A percentile compares a stretch with the other conserved stretches of the same genome.
Evolutionary conservation across 805 yeast species (phyloP).

Genomic region (Candida pseudofarinosa): DNA sequence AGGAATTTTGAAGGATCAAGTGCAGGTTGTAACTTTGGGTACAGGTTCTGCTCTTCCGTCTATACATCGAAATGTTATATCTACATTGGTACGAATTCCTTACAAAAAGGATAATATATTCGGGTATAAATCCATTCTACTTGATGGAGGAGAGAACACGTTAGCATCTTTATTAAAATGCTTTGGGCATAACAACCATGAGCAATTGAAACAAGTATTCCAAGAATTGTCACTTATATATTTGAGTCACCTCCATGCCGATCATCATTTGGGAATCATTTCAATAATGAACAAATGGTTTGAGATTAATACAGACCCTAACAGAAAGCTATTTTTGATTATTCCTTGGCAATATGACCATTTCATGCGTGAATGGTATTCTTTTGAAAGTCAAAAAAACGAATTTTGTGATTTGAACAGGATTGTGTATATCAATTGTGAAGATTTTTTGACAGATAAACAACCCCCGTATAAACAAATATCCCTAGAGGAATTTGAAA

Average conservation of each 20-base stretch:
- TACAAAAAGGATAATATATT: slow-evolving; percentile 18
- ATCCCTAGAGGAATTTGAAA: slow-evolving; percentile 28
- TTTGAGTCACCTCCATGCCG: slow-evolving; percentile 93
- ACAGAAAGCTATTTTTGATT: slow-evolving; percentile 49
- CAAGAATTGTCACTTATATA: slow-evolving; percentile 62
- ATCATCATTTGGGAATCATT: slow-evolving; percentile 86
- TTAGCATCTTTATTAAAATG: slow-evolving; percentile 65
- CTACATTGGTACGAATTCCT: slow-evolving; percentile 74
- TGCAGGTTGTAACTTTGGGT: slow-evolving; percentile 75
- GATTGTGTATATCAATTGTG: slow-evolving; percentile 56
- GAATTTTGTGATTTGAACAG: slow-evolving; percentile 31
- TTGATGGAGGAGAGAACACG: slow-evolving; percentile 97
- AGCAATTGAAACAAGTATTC: slow-evolving; percentile 39
- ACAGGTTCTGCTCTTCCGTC: slow-evolving; percentile 94
- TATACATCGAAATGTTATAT: slow-evolving; percentile 76
- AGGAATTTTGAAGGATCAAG: slow-evolving; percentile 41
- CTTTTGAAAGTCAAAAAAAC: slow-evolving; percentile 35
- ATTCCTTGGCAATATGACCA: slow-evolving; percentile 71
- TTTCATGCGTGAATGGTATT: slow-evolving; percentile 68
- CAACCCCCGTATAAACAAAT: slow-evolving; percentile 26
- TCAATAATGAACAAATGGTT: slow-evolving; percentile 71
- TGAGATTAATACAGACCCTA: slow-evolving; percentile 26
- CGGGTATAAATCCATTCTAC: slow-evolving; percentile 45
- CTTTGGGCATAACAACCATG: slow-evolving; percentile 45
- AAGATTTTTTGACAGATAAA: slow-evolving; percentile 43